A percentile compares a stretch with the other conserved stretches of the same genome.
These are phyloP conservation scores for Amanita subjunquillea DNA, from an alignment of 768 basidiomycete species.

Conservation along the genomic window DNA sequence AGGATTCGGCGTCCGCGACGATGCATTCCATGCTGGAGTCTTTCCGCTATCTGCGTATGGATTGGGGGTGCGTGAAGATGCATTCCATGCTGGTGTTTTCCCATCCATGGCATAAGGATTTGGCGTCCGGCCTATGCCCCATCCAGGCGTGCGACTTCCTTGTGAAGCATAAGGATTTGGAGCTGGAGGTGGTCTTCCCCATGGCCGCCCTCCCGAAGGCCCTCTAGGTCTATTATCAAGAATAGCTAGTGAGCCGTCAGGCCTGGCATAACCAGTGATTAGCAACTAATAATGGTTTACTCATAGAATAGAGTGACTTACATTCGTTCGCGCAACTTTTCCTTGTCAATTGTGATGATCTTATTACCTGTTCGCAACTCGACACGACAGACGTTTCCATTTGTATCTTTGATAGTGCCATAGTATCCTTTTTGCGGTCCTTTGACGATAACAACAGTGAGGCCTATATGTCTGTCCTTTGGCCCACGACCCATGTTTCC, in stretches of 20 bases:
- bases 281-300: background rate
- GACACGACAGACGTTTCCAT: conserved; percentile 77
- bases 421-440: conserved; percentile 87
- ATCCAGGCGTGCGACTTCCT: conserved; percentile 22
- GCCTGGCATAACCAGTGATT: conserved; percentile 23
- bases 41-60: conserved; percentile 54
- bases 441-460: conserved; percentile 68
- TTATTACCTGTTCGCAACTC: conserved; percentile 88
- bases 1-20: conserved; percentile 63
- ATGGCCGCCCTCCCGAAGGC: conserved; percentile 12
- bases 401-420: conserved; percentile 92
- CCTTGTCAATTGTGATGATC: conserved; percentile 78
- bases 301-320: conserved; percentile 26
- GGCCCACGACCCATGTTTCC: conserved; percentile 72
- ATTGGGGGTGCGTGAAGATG: conserved; percentile 56
- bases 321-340: conserved; percentile 64
- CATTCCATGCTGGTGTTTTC: conserved; percentile 47
- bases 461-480: conserved; percentile 74
- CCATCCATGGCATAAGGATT: conserved; percentile 56
- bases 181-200: conserved; percentile 16
- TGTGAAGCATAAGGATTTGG: conserved; percentile 25
- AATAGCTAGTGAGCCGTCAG: conserved; percentile 43
- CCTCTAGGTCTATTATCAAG: conserved; percentile 26
- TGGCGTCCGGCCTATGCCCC: conserved; percentile 41
- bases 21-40: conserved; percentile 56